A percentile compares a stretch with the other conserved stretches of the same genome.
phyloP scores from a whole-genome alignment of 176 grass and related monocot genomes.

The Raddia guianensis region DNA sequence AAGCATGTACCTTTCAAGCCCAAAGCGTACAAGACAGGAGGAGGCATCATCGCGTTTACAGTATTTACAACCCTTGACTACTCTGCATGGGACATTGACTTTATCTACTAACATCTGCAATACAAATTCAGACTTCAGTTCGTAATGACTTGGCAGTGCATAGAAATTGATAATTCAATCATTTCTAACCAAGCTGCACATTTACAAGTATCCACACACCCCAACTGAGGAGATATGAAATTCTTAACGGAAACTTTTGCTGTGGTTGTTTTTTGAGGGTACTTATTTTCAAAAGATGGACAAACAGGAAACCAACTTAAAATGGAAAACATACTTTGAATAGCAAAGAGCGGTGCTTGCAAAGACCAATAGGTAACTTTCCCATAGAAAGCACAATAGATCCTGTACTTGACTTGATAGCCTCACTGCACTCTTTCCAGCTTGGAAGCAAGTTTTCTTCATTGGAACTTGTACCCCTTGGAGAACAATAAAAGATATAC shows the following conservation, averaged over 20 bases:
- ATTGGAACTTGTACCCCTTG: conserved; percentile 63
- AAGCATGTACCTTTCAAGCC: conserved; percentile 73
- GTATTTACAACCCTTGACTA: conserved; percentile 95
- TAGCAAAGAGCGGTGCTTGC: conserved; percentile 89
- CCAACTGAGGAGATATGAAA: not conserved
- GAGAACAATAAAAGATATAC: not conserved
- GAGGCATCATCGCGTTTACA: conserved; percentile 85
- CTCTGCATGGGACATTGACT: conserved; percentile 85
- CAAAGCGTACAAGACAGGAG: conserved; percentile 91
- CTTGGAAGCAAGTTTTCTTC: conserved; percentile 68
- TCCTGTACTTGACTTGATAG: conserved; percentile 60
- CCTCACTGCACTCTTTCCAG: conserved; percentile 76
- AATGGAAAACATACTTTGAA: conserved; percentile 65
- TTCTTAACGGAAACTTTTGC: not conserved
- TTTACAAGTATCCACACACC: not conserved
- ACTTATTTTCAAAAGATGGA: conserved; percentile 28
- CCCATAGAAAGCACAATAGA: conserved; percentile 79
- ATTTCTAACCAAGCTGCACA: not conserved
- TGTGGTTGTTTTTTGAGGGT: not conserved
- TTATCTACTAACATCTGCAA: conserved; percentile 84
- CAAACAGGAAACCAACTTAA: conserved; percentile 22
- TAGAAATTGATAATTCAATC: not conserved
- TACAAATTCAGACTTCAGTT: conserved; percentile 1
- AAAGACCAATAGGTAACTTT: conserved; percentile 82
- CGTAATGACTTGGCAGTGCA: not conserved